phyloP scores from a whole-genome alignment of 106 monocot species.

The Apostasia ramifera region DNA sequence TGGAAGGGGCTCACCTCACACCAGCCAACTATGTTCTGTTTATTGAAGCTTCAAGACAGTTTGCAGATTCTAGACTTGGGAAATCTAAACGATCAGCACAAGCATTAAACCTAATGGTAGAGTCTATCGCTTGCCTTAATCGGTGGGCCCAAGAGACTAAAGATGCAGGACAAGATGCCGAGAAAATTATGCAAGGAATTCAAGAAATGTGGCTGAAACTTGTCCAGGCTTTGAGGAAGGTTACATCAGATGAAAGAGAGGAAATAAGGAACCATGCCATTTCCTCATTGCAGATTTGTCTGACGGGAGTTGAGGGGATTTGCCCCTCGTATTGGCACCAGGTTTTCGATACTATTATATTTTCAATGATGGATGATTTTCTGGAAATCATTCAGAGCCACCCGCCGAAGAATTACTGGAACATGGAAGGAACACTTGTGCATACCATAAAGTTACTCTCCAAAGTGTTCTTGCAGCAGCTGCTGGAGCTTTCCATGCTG shows the following conservation, averaged over 20 bases:
- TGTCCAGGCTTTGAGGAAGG: conserved; percentile 41
- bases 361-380: conserved; percentile 52
- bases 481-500: conserved; percentile 34
- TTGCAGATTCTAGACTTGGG: conserved; percentile 70
- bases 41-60: conserved; percentile 58
- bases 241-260: conserved; percentile 55
- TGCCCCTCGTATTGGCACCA: conserved; percentile 41
- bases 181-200: conserved; percentile 49
- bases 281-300: conserved; percentile 50
- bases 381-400: conserved; percentile 44
- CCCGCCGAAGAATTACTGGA: conserved; percentile 55
- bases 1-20: conserved; percentile 57
- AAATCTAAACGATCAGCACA: conserved; percentile 35
- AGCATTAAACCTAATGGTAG: conserved; percentile 55
- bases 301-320: conserved; percentile 46
- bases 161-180: conserved; percentile 38
- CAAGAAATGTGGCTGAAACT: conserved; percentile 72
- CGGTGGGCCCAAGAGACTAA: conserved; percentile 50
- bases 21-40: conserved; percentile 53
- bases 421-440: conserved; percentile 61
- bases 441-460: conserved; percentile 46
- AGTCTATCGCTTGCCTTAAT: conserved; percentile 31
- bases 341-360: conserved; percentile 47
- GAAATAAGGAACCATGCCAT: conserved; percentile 74
- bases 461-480: conserved; percentile 50